Percentiles rank a stretch among this genome's conserved stretches.
These are phyloP conservation scores for Rhodotorula sp. DNA, from an alignment of 1,284 basidiomycete genomes.

Conservation along the genomic window DNA sequence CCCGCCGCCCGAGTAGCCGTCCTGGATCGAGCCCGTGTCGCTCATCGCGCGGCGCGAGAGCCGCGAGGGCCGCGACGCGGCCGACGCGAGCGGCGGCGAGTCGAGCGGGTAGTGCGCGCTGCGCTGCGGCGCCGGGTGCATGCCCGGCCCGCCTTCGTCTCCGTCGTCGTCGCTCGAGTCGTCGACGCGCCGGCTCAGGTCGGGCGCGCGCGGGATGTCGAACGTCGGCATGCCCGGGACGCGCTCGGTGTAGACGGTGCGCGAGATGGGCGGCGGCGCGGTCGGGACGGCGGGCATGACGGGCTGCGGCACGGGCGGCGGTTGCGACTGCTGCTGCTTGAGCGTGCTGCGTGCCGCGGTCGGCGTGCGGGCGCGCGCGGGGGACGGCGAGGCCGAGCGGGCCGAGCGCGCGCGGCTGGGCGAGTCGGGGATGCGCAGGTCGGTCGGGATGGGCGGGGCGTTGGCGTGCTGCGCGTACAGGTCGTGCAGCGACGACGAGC, in stretches of 20 bases:
- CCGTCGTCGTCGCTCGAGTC: conserved; percentile 15
- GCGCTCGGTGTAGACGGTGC: conserved; percentile 24
- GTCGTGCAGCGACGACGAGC: conserved; percentile 34
- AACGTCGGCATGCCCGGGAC: conserved; percentile 29
- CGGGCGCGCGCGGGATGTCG: conserved; percentile 38
- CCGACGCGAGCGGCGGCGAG: neutral
- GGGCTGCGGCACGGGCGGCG: neutral
- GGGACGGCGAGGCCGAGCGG: neutral
- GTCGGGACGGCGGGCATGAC: conserved; percentile 35
- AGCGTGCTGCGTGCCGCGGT: neutral
- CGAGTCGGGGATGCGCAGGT: conserved; percentile 15
- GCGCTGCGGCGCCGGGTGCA: neutral
- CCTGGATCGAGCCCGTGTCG: conserved; percentile 37
- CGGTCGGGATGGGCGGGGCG: conserved; percentile 9
- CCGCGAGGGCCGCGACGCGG: neutral
- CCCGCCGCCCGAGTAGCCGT: conserved; percentile 10
- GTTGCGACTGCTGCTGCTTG: too few relatives aligned
- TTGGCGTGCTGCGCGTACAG: conserved; percentile 5
- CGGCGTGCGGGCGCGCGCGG: neutral
- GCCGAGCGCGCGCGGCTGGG: neutral
- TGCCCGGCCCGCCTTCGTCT: neutral
- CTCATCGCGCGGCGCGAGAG: conserved; percentile 30
- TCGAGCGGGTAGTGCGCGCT: conserved; percentile 24
- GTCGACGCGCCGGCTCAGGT: conserved; percentile 26
- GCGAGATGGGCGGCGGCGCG: conserved; percentile 30